Evolutionary conservation across 768 basidiomycete genomes (phyloP).

Genomic region (Boletus subparvulus): DNA sequence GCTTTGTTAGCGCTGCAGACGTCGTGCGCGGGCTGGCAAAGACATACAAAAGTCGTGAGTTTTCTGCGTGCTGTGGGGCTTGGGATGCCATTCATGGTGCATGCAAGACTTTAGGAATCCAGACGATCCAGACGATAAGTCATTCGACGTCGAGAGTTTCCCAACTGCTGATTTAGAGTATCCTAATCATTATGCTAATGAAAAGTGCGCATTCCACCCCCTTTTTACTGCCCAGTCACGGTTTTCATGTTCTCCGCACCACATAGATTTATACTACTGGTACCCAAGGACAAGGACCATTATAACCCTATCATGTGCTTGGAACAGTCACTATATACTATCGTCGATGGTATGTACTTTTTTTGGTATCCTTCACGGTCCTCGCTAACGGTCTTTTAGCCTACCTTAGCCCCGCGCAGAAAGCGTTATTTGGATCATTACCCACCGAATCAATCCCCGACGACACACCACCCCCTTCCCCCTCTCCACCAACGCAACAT

Average conservation of each 20-base stretch:
- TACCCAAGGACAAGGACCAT: slow-evolving; percentile 82
- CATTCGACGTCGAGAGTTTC: slow-evolving; percentile 61
- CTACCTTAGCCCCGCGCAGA: slow-evolving; percentile 68
- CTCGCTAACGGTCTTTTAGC: slow-evolving; percentile 37
- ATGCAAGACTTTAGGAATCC: slow-evolving; percentile 68
- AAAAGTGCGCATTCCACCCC: slow-evolving; percentile 48
- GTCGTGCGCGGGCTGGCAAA: slow-evolving; percentile 64
- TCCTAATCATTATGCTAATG: slow-evolving; percentile 66
- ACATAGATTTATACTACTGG: slow-evolving; percentile 69
- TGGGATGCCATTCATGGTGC: slow-evolving; percentile 13
- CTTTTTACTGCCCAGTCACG: neutral
- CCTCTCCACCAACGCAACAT: slow-evolving; percentile 34
- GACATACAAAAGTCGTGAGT: slow-evolving; percentile 69
- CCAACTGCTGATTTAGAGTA: slow-evolving; percentile 78
- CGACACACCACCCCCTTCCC: slow-evolving; percentile 34
- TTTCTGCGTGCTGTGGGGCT: neutral
- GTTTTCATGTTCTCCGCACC: neutral
- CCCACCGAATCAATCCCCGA: slow-evolving; percentile 41
- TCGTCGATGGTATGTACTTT: slow-evolving; percentile 61
- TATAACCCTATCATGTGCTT: slow-evolving; percentile 85
- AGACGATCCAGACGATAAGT: slow-evolving; percentile 57
- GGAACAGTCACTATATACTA: slow-evolving; percentile 67
- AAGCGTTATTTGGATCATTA: slow-evolving; percentile 63
- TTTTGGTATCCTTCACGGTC: neutral
- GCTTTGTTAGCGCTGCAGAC: slow-evolving; percentile 60